A percentile compares a stretch with the other conserved stretches of the same genome.
Evolutionary conservation across 1,284 basidiomycete species (phyloP).

Genomic region (Prillingera fragicola): DNA sequence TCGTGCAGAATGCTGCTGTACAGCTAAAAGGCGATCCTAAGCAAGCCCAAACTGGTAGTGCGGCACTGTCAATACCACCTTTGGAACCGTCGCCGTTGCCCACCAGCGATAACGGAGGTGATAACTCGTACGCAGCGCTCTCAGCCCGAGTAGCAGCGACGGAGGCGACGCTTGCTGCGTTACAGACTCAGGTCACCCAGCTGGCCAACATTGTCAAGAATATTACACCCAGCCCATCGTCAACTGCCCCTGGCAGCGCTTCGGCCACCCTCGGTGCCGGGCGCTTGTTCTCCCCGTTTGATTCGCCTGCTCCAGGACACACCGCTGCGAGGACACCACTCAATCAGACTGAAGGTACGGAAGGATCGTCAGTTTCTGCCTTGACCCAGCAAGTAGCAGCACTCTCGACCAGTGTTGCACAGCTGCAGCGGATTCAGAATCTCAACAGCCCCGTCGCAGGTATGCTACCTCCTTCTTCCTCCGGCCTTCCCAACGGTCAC

Average conservation of each 20-base stretch:
- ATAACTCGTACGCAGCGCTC: slow-evolving; percentile 26
- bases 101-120: slow-evolving; percentile 1
- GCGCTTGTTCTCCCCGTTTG: slow-evolving; percentile 16
- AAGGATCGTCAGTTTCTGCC: slow-evolving; percentile 50
- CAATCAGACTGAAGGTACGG: not conserved
- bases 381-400: slow-evolving; percentile 75
- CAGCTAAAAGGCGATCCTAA: too few species aligned
- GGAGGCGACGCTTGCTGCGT: slow-evolving; percentile 28
- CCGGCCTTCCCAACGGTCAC: slow-evolving; percentile 8
- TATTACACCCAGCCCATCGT: slow-evolving; percentile 2
- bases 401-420: slow-evolving; percentile 77
- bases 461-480: slow-evolving; percentile 1
- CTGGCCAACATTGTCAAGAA: slow-evolving; percentile 27
- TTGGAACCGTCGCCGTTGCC: not conserved
- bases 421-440: slow-evolving; percentile 52
- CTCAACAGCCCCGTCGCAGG: slow-evolving; percentile 9
- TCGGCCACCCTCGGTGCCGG: not conserved
- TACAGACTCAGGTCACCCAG: slow-evolving; percentile 37
- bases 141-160: slow-evolving; percentile 30
- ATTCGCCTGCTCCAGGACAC: slow-evolving; percentile 13
- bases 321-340: not conserved
- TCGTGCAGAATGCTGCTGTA: too few species aligned
- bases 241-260: not conserved
- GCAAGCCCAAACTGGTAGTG: too few species aligned
- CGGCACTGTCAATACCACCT: too few species aligned